phyloP scores from a whole-genome alignment of 345 rosid species.

The Punica granatum region DNA sequence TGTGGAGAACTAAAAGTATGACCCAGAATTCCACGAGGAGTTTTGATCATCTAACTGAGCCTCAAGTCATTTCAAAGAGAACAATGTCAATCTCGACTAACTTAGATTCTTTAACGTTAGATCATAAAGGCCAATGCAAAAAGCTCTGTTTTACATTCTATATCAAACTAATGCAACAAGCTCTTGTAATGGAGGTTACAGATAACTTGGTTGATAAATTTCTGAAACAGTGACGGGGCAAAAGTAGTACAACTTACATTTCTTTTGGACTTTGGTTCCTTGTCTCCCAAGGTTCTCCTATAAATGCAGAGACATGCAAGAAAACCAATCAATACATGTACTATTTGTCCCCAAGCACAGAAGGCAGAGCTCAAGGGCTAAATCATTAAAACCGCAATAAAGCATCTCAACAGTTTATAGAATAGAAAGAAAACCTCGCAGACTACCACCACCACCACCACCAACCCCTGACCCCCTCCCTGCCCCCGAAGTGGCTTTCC shows the following conservation, averaged over 20 bases:
- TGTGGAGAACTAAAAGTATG: background rate
- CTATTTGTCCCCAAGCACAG: background rate
- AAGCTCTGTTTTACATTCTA: background rate
- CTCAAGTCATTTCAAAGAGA: background rate
- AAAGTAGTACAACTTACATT: constrained; percentile 25
- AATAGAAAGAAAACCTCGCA: no score
- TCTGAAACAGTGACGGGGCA: background rate
- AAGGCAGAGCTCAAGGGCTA: background rate
- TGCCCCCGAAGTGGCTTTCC: background rate
- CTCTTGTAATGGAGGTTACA: background rate
- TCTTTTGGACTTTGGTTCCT: constrained; percentile 31
- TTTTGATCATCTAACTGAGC: background rate
- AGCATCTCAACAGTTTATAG: background rate
- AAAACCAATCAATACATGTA: background rate
- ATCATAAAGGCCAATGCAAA: background rate
- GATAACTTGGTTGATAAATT: background rate
- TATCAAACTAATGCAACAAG: background rate
- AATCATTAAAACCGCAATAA: background rate
- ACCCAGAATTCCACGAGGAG: background rate
- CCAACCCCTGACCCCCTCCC: no score
- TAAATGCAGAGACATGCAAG: background rate
- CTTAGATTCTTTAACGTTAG: no score
- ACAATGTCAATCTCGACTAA: no score
- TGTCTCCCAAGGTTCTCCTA: constrained; percentile 36
- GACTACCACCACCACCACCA: no score